Evolutionary conservation across 129 eudicot genomes (phyloP), one percentile per base, ranked within the genome.

Genomic region (Flaveria bidentis): DNA sequence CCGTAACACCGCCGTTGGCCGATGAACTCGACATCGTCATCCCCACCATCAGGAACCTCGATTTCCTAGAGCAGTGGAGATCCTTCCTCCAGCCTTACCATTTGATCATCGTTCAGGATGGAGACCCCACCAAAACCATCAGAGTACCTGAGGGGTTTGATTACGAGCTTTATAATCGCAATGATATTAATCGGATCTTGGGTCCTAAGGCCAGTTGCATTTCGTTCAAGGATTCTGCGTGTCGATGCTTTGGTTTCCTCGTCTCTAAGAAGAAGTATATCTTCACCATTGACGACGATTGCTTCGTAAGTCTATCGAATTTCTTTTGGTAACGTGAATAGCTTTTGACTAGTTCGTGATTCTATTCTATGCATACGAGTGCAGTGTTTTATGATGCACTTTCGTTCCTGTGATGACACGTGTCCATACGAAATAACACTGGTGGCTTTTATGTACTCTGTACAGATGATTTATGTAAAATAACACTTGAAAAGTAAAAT

Each of bases 221-320:
- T 80, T 89, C 96, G 25, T 89, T 89, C 55, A 89, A 89, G 89
- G 96, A 89, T 75, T 89, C 96, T 33, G 96, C 96, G 42, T 89
- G 96, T 67, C 88, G 96, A 23, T 86, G 91, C 89, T 89, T 89
- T 30, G 96, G 91, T 4, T 86, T 84, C 44, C 76, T 89, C 77
- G 89, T 89, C 70, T 89, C 96, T 55, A 87, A 84, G 84, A 88
- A 86, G 85, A 88, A 88, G 84, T 89, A 89, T 69, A 89, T 89
- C 80, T 89, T 23, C 83, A 89, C 96, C 87, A 89, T 89, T 79
- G 96, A 89, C 18, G 96, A 89, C 66, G 96, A 89, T 69, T 89
- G 96, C 89, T 89, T 89, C 53, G 96, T 89, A 74, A 87, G 96
- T 78, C 36, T 8, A n/a, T n/a, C 16, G 23, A 36, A 5, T 5